These are phyloP conservation scores for Xanthoconium separans DNA, from an alignment of 1,284 basidiomycete species.

Conservation along the genomic window DNA sequence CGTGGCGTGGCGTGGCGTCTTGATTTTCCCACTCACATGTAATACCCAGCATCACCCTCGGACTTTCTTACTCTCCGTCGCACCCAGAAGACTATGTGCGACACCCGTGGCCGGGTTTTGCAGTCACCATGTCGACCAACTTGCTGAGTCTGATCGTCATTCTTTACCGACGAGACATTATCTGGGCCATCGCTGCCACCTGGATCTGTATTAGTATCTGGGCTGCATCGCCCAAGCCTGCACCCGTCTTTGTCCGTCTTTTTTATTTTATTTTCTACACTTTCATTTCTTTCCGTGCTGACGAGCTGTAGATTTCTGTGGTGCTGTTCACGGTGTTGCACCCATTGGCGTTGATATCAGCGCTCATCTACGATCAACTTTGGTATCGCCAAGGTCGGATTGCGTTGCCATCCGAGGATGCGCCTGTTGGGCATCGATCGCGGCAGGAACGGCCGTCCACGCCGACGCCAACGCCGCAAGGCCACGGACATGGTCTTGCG, in stretches of 20 bases:
- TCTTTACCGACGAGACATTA: slow-evolving; percentile 56
- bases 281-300: not conserved
- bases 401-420: slow-evolving; percentile 42
- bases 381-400: slow-evolving; percentile 37
- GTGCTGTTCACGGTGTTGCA: slow-evolving; percentile 60
- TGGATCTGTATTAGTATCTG: slow-evolving; percentile 70
- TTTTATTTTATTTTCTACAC: not conserved
- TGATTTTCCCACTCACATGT: slow-evolving; percentile 31
- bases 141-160: slow-evolving; percentile 57
- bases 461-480: slow-evolving; percentile 1
- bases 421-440: not conserved
- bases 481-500: not conserved
- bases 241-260: slow-evolving; percentile 55
- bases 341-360: slow-evolving; percentile 50
- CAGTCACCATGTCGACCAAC: slow-evolving; percentile 59
- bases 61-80: slow-evolving; percentile 44
- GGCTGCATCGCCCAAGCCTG: slow-evolving; percentile 58
- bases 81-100: slow-evolving; percentile 47
- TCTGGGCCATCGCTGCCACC: slow-evolving; percentile 68
- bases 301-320: slow-evolving; percentile 45
- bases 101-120: slow-evolving; percentile 62
- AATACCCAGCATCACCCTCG: slow-evolving; percentile 52
- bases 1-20: too few species aligned
- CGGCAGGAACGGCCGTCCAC: not conserved
- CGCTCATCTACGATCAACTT: slow-evolving; percentile 40